Conservation (phyloP, 495 filamentous ascomycete genomes). For the Xanthoparmelia taractica region DNA sequence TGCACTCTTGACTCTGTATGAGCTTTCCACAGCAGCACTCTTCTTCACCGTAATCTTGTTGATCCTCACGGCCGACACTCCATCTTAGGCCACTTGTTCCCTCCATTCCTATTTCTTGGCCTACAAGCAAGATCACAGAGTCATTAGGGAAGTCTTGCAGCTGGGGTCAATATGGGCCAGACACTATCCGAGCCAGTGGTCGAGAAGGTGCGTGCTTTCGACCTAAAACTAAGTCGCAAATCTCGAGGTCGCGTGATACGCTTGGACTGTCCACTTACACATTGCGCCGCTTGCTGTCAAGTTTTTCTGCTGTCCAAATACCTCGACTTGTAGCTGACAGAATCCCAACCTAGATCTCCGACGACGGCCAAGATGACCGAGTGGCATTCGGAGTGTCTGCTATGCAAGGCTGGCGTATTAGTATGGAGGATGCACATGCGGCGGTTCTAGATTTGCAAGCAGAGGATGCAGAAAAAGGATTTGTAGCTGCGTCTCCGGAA, state of each 20-base stretch:
- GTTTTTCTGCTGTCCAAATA: not conserved
- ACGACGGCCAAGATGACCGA: slow-evolving; percentile 85
- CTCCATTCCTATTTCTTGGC: not conserved
- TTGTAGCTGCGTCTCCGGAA: slow-evolving; percentile 54
- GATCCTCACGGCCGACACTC: not conserved
- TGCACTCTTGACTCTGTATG: not conserved
- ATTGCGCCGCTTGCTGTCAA: not conserved
- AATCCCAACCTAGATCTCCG: slow-evolving; percentile 56
- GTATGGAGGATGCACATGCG: slow-evolving; percentile 96
- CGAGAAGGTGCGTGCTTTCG: slow-evolving; percentile 72
- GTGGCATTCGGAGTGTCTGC: slow-evolving; percentile 88
- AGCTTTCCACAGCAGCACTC: not conserved
- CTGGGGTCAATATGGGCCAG: slow-evolving; percentile 70
- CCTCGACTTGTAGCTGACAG: slow-evolving; percentile 3
- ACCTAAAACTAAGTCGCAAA: slow-evolving; percentile 14
- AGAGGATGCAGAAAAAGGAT: slow-evolving; percentile 46
- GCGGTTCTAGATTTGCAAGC: slow-evolving; percentile 79
- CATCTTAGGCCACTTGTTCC: not conserved
- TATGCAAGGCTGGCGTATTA: slow-evolving; percentile 99
- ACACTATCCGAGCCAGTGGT: slow-evolving; percentile 98
- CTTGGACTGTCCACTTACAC: not conserved
- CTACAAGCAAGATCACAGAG: slow-evolving; percentile 12
- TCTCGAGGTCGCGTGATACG: slow-evolving; percentile 14
- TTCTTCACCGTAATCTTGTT: not conserved
- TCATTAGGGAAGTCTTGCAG: slow-evolving; percentile 12